A percentile compares a stretch with the other conserved stretches of the same genome.
phyloP scores from a whole-genome alignment of 2,329 filamentous ascomycete species.

The Talaromyces sp. region DNA sequence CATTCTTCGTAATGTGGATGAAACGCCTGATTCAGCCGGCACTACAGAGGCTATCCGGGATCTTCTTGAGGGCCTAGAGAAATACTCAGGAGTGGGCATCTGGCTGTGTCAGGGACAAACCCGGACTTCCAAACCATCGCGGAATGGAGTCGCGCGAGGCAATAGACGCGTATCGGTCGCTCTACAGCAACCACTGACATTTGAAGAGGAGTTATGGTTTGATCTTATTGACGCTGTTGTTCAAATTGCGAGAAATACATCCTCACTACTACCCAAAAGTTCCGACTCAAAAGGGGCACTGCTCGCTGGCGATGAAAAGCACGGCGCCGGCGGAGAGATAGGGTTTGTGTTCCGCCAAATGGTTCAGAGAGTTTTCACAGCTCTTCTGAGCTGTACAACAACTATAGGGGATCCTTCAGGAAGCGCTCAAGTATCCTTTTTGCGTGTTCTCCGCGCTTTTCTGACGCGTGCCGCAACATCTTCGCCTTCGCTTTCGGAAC shows the following conservation, averaged over 20 bases:
- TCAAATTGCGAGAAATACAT: constrained; percentile 58
- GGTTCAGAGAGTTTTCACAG: constrained; percentile 87
- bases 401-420: constrained; percentile 27
- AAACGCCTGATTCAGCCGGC: constrained; percentile 52
- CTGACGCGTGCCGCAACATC: constrained; percentile 73
- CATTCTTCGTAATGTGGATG: constrained; percentile 58
- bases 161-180: constrained; percentile 34
- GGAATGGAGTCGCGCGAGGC: constrained; percentile 22
- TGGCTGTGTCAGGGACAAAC: constrained; percentile 91
- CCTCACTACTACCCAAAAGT: constrained; percentile 43
- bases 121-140: constrained; percentile 47
- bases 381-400: constrained; percentile 72
- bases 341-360: constrained; percentile 65
- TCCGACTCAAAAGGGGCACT: constrained; percentile 4
- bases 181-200: constrained; percentile 52
- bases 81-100: constrained; percentile 86
- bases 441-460: constrained; percentile 84
- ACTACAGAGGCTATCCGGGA: constrained; percentile 65
- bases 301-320: background rate
- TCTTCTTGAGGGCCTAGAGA: constrained; percentile 71
- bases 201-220: constrained; percentile 62
- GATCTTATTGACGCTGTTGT: constrained; percentile 60
- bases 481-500: constrained; percentile 79
- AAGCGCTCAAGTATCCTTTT: constrained; percentile 65
- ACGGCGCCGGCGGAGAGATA: constrained; percentile 40